Evolutionary conservation across 192 early-diverging fungal genomes (phyloP).

Genomic region (Coemansia guatemalensis): DNA sequence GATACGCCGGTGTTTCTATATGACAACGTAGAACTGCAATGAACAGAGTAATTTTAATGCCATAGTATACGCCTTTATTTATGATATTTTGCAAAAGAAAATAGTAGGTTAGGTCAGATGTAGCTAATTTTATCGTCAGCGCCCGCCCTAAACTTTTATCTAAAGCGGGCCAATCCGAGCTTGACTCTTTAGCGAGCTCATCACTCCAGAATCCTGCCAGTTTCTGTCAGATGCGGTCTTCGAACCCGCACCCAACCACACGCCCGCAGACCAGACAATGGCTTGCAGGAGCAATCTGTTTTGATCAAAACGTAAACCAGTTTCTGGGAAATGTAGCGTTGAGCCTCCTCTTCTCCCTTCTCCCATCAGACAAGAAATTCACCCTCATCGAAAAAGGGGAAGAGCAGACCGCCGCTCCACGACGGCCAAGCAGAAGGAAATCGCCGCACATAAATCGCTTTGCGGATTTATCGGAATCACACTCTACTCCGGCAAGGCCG

Average conservation of each 20-base stretch:
- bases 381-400: not conserved
- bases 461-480: not conserved
- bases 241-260: slow-evolving; percentile 8
- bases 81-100: not conserved
- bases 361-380: not conserved
- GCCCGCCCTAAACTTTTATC: not conserved
- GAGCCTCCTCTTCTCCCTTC: not conserved
- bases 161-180: slow-evolving; percentile 18
- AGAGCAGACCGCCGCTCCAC: not conserved
- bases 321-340: not conserved
- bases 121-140: slow-evolving; percentile 24
- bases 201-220: slow-evolving; percentile 12
- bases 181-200: slow-evolving; percentile 43
- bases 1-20: not conserved
- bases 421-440: not conserved
- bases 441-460: no score
- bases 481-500: not conserved
- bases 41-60: not conserved
- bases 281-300: not conserved
- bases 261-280: not conserved
- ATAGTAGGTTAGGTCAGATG: slow-evolving; percentile 19
- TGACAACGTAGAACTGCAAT: not conserved
- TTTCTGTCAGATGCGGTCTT: not conserved
- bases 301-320: not conserved
- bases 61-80: not conserved